Conservation (phyloP, 148 eudicot genomes). For the Agrostemma githago region DNA sequence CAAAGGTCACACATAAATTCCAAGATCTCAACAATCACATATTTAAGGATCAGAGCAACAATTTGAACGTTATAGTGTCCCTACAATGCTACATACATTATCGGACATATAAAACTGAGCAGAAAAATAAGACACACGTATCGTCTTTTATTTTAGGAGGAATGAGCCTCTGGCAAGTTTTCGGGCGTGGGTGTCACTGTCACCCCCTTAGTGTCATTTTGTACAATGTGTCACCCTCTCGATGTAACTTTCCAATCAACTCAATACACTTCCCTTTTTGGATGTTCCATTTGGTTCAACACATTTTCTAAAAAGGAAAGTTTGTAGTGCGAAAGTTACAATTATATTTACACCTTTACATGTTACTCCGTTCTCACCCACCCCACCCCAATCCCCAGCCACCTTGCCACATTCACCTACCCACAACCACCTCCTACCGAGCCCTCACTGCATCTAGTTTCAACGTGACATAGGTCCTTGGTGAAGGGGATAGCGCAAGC, state of each 20-base stretch:
- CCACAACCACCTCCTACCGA: background rate
- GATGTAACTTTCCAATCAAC: background rate
- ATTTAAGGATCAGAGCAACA: background rate
- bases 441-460: background rate
- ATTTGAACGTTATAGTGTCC: background rate
- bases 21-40: background rate
- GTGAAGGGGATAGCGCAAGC: background rate
- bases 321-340: background rate
- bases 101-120: background rate
- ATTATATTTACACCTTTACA: background rate
- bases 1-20: background rate
- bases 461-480: background rate
- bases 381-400: background rate
- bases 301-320: background rate
- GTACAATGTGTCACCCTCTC: background rate
- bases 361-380: background rate
- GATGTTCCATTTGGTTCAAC: background rate
- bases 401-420: background rate
- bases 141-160: no score
- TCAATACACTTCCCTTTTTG: background rate
- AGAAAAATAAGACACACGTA: no score
- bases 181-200: background rate
- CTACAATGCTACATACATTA: background rate
- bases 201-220: background rate
- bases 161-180: no score